Base-by-base conservation (phyloP, 257 asterid genomes). In the Nicotiana knightiana region DNA sequence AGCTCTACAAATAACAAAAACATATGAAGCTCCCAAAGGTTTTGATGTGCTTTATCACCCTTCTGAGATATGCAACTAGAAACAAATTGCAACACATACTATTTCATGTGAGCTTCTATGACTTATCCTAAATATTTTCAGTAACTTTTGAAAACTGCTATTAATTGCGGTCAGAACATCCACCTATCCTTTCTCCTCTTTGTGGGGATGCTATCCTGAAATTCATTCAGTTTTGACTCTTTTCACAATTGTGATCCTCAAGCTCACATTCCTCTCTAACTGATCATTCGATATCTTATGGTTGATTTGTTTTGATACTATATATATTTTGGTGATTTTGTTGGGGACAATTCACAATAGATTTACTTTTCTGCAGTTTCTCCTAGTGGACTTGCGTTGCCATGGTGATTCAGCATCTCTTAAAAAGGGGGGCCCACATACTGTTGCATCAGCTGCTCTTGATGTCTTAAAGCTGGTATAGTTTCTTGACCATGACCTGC, bases 381-480 rank as follows among this genome's bases (percentile, higher is more conserved):
- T 96, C 90, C 92, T 96, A 81, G 95, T 96, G 76, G 98, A 96
- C 95, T 88, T 96, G 89, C 96, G 99, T 37, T 96, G 99, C 82
- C 99, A 96, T 85, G 99, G 99, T 83, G 99, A 94, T 87, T 96
- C 99, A 55, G 90, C 98, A 85, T 88, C 97, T 62, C 84, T 92
- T 79, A 92, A 84, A 86, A 93, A 93, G 90, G 89, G 87, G 87
- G 97, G 97, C 11, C 92, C 97, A 48, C 95, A 96, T 86, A 88
- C 95, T 79, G 97, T 94, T 85, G 91, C 94, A 54, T 90, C 97
- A 77, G 98, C 99, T 88, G 98, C 99, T 37, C 92, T 90, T 85
- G 99, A 96, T 85, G 97, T 96, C 88, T 87, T 96, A 88, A 96
- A 96, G 88, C 98, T 96, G 63, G 98, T 96, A 90, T 51, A 51